Evolutionary conservation across 495 filamentous ascomycete species (phyloP).

Genomic region (Cryomyces antarcticus): DNA sequence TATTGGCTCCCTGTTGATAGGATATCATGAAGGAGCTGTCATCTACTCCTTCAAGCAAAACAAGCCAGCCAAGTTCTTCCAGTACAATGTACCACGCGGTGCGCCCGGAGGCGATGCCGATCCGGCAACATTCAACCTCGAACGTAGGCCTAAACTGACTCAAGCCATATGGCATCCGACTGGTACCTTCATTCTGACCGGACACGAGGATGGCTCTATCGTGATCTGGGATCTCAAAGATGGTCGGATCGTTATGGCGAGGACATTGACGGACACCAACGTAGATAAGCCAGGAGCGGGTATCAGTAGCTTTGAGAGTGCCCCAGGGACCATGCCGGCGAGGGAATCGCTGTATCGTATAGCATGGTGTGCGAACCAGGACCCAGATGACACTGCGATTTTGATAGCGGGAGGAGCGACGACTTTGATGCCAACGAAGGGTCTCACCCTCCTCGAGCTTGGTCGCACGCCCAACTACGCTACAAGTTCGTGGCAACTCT

Average conservation of each 20-base stretch:
- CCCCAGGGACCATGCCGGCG: slow-evolving; percentile 26
- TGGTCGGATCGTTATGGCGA: slow-evolving; percentile 62
- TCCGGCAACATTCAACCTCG: slow-evolving; percentile 25
- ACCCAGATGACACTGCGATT: slow-evolving; percentile 81
- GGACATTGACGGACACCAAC: slow-evolving; percentile 53
- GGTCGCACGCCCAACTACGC: slow-evolving; percentile 76
- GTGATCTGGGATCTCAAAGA: slow-evolving; percentile 93
- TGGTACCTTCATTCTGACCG: slow-evolving; percentile 71
- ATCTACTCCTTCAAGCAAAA: slow-evolving; percentile 88
- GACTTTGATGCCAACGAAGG: slow-evolving; percentile 40
- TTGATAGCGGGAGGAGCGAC: slow-evolving; percentile 64
- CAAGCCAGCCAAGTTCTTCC: slow-evolving; percentile 50
- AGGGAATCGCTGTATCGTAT: slow-evolving; percentile 56
- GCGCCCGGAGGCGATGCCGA: slow-evolving; percentile 71
- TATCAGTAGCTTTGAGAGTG: slow-evolving; percentile 21
- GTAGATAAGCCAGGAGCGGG: slow-evolving; percentile 39
- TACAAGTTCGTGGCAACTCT: slow-evolving; percentile 70
- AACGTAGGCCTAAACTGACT: slow-evolving; percentile 48
- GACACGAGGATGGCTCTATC: slow-evolving; percentile 73
- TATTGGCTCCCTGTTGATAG: slow-evolving; percentile 78
- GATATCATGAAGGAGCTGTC: slow-evolving; percentile 69
- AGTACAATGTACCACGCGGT: slow-evolving; percentile 62
- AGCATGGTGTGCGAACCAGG: slow-evolving; percentile 78
- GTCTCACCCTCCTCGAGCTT: slow-evolving; percentile 73
- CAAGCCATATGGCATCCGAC: slow-evolving; percentile 89